phyloP scores from a whole-genome alignment of 225 moss, liverwort and hornwort species.

The Antitrichia curtipendula region DNA sequence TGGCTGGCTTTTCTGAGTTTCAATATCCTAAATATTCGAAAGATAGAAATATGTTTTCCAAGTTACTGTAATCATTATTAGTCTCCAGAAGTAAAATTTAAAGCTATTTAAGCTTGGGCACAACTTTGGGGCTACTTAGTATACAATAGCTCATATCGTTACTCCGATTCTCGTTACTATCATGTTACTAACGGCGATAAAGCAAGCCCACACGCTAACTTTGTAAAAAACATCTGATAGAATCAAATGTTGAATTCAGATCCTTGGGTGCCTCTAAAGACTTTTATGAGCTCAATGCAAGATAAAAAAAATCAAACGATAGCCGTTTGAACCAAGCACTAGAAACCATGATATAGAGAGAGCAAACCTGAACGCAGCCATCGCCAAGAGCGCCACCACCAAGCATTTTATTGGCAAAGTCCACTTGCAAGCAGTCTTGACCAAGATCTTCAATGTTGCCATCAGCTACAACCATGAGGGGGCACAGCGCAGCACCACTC shows the following conservation, averaged over 20 bases:
- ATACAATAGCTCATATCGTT: not conserved
- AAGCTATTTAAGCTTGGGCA: not conserved
- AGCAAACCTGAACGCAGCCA: constrained; percentile 46
- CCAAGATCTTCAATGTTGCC: constrained; percentile 45
- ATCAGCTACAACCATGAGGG: constrained; percentile 16
- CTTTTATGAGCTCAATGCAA: not conserved
- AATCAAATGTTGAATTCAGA: not conserved
- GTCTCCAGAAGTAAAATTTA: not conserved
- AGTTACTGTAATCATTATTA: not conserved
- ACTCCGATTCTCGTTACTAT: not conserved
- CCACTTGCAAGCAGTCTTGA: constrained; percentile 39
- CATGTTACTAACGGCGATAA: not conserved
- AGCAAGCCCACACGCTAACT: not conserved
- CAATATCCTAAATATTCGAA: not conserved
- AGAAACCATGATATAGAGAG: not conserved
- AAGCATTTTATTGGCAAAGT: constrained; percentile 43
- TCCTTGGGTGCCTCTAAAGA: not conserved
- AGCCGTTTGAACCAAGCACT: not conserved
- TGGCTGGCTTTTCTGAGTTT: not conserved
- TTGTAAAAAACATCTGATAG: not conserved
- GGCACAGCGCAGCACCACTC: constrained; percentile 26
- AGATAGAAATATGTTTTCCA: not conserved
- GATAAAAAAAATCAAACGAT: not conserved
- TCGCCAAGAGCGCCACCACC: constrained; percentile 42
- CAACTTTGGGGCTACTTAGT: not conserved